Base-by-base conservation (phyloP, 1,139 yeast genomes). In the Yarrowia galli region DNA sequence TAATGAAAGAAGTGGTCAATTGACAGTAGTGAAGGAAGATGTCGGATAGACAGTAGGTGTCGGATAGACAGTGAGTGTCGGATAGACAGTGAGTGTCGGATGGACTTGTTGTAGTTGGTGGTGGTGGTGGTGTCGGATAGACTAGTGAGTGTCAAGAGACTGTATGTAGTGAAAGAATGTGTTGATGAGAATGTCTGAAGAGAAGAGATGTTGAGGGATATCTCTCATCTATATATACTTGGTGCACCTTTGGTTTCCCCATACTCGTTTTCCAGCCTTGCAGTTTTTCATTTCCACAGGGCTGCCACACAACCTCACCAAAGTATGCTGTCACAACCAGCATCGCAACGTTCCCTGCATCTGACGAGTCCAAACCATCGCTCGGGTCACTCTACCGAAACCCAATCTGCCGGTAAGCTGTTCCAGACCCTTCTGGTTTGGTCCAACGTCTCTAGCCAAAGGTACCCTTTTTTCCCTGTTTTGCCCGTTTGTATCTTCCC, bases 11-110 rank as follows among this genome's bases (percentile, higher is more conserved):
- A 18, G 23, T 42, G 63, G 18, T 46, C 46, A 32, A 54, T 36
- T 10, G 61, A 54, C 61, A 32, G 58, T 51, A 25, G n/a, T n/a
- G n/a, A n/a, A n/a, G n/a, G n/a, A n/a, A n/a, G 9, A 36, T 38
- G 60, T 38, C 60, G 60, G 48, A 53, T 38, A 23, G 63, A 40
- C 48, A 23, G 61, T 53, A 35, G 3, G 28, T 36, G 43, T 53
- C 45, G 60, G 32, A 53, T 22, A 38, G 60, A 53, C 45, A 28
- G 60, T 53, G 60, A 23, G 40, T 25, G 48, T 56, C 63, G 48
- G 38, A 56, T 38, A 15, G 48, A 56, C 46, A 28, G 22, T 40
- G 13, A n/a, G 20, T 32, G 56, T 49, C 40, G 38, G 22, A 32
- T n/a, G 38, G 54, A 49, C 36, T 9, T 32, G 35, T 22, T n/a